Evolutionary conservation across 1,284 basidiomycete species (phyloP), one percentile per base, ranked within the genome.

Genomic region (Ceratobasidium sp.): DNA sequence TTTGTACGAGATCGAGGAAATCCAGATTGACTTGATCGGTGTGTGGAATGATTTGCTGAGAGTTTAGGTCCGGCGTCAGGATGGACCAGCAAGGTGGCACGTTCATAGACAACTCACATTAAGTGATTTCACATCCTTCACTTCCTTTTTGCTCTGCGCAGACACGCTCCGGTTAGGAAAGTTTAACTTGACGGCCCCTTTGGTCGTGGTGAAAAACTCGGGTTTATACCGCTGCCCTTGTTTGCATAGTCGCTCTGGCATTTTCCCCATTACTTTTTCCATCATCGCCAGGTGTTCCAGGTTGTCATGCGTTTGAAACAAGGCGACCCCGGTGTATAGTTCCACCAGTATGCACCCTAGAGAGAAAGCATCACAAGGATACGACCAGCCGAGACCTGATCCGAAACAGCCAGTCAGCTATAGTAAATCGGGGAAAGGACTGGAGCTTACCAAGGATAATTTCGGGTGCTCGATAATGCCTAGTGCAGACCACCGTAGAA

Each of bases 241-340:
- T 41, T 88, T 87, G 43, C 88, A 88, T 80, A 97, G 95, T 4
- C 91, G 88, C 55, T 91, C 89, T 0, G 96, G 95, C 91, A 99
- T 96, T 82, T 91, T 92, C 74, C 97, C 98, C 89, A 99, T 97
- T 43, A 99, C 98, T 77, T 93, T 91, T 82, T 99, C 96, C 98
- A 99, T 99, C 98, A 99, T 99, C 52, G 98, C 98, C 7, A 99
- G 89, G 81, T 99, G 98, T 80, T 99, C 98, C 13, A 99, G 87
- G 80, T 99, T 99, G 83, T 99, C 97, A 80, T 98, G 97, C 0
- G 98, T 99, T 82, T 99, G 98, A 84, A 98, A 99, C 38, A 99
- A 86, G 3, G 98, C 98, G 55, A 97, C 91, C 43, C 98, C 98
- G 1, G 98, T 99, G 83, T 91, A 98, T 81, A 99, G 98, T 82